Conservation (phyloP, 208 protist species). For the Trypanosoma theileri region DNA sequence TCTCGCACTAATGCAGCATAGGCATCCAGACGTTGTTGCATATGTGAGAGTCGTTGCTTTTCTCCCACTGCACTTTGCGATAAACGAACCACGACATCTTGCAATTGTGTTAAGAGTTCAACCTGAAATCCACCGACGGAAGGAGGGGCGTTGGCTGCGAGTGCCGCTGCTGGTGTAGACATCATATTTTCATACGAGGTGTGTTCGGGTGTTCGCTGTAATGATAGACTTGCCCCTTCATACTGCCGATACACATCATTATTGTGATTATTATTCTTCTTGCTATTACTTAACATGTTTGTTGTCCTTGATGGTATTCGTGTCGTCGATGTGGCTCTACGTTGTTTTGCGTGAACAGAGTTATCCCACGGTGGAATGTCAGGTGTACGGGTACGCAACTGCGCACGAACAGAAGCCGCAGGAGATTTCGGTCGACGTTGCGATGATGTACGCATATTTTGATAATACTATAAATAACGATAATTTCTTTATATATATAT, state of each 20-base stretch:
- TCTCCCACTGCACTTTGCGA: constrained; percentile 41
- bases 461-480: background rate
- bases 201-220: background rate
- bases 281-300: background rate
- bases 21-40: constrained; percentile 34
- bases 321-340: background rate
- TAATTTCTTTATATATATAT: no score
- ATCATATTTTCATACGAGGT: background rate
- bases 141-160: constrained; percentile 14
- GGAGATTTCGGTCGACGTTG: constrained; percentile 21
- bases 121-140: constrained; percentile 20
- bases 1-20: constrained; percentile 38
- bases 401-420: background rate
- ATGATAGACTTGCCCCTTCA: background rate
- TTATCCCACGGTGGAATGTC: constrained; percentile 28
- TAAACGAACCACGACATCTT: constrained; percentile 47
- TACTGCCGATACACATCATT: background rate
- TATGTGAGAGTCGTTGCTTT: constrained; percentile 31
- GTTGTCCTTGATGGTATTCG: background rate
- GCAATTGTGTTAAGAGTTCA: constrained; percentile 37
- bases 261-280: background rate
- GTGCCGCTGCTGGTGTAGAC: background rate
- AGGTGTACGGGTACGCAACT: background rate
- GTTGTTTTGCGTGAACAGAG: constrained; percentile 24
- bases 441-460: constrained; percentile 10